phyloP scores from a whole-genome alignment of 2,329 filamentous ascomycete species.

The Fusarium sarcochroum region DNA sequence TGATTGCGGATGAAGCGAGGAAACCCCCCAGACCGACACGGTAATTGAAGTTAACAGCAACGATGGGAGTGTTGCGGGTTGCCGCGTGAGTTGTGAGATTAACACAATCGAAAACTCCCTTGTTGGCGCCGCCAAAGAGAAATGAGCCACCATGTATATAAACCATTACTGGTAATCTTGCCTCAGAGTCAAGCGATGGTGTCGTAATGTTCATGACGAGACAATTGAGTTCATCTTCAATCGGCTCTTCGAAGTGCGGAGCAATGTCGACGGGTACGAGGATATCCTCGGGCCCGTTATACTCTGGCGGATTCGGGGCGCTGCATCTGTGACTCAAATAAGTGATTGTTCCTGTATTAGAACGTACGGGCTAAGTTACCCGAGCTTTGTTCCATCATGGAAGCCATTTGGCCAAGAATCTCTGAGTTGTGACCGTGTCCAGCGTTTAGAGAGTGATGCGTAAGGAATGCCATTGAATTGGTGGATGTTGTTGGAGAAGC shows the following conservation, averaged over 20 bases:
- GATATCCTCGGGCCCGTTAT: not conserved
- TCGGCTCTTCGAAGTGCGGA: constrained; percentile 24
- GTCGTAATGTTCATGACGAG: constrained; percentile 31
- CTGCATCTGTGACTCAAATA: constrained; percentile 26
- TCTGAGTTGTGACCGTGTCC: constrained; percentile 28
- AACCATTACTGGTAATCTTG: constrained; percentile 23
- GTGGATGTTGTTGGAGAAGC: constrained; percentile 14
- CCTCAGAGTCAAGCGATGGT: not conserved
- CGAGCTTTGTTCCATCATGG: constrained; percentile 30
- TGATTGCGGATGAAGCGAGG: not conserved
- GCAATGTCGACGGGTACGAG: not conserved
- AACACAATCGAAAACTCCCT: constrained; percentile 7
- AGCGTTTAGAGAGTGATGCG: constrained; percentile 27
- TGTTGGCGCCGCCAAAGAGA: constrained; percentile 25
- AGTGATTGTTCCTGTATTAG: no score
- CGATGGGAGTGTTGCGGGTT: not conserved
- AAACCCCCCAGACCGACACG: constrained; percentile 10
- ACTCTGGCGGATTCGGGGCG: constrained; percentile 35
- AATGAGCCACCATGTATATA: constrained; percentile 35
- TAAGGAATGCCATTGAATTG: constrained; percentile 38
- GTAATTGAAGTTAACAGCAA: constrained; percentile 9
- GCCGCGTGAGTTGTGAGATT: not conserved
- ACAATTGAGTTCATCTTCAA: constrained; percentile 31
- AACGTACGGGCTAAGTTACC: not conserved
- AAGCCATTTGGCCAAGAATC: constrained; percentile 10